Evolutionary conservation across 164 flowering plant species (phyloP).

Genomic region (Brasenia schreberi): DNA sequence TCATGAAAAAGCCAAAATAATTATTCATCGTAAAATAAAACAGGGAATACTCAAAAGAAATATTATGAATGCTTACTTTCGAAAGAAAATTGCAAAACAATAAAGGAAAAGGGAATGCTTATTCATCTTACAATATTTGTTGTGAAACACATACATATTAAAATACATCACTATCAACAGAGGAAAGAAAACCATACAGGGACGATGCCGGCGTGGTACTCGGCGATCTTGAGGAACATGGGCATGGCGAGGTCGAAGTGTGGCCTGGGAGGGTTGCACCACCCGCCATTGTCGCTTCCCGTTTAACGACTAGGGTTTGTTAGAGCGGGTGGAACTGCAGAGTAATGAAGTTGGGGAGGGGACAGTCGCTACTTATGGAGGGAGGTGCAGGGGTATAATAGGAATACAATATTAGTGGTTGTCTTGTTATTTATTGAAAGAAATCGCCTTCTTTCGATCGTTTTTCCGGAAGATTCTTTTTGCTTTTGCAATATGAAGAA

Average conservation of each 20-base stretch:
- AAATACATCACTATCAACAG: no score
- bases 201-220: constrained; percentile 46
- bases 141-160: no score
- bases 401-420: neutral
- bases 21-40: no score
- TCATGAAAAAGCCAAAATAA: neutral
- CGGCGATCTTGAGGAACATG: constrained; percentile 40
- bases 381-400: neutral
- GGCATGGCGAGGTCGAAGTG: constrained; percentile 58
- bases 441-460: constrained; percentile 11
- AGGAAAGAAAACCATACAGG: no score
- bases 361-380: constrained; percentile 30
- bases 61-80: no score
- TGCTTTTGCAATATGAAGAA: no score
- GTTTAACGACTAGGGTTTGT: neutral
- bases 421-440: neutral
- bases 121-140: no score
- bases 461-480: no score
- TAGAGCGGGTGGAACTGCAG: neutral
- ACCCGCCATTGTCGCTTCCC: constrained; percentile 32
- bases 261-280: constrained; percentile 56
- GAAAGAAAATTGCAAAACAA: no score
- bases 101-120: no score
- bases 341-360: constrained; percentile 9
- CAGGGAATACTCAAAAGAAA: no score